Evolutionary conservation across 2,329 filamentous ascomycete genomes (phyloP).

Genomic region (Aspergillus caelatus): DNA sequence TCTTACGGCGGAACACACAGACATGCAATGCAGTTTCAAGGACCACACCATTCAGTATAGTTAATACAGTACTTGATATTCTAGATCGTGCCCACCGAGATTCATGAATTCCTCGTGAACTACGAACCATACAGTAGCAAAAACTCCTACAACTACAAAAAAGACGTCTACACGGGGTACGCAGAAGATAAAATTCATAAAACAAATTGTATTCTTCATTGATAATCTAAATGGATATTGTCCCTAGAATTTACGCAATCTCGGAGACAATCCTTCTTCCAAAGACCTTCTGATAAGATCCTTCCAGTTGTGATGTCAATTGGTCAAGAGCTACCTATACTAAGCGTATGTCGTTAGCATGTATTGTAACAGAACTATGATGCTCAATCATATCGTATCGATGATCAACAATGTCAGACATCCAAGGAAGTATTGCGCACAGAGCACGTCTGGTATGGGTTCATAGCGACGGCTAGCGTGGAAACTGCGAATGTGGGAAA

Average conservation of each 20-base stretch:
- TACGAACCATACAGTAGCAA: neutral
- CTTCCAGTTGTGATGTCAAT: neutral
- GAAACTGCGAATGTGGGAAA: slow-evolving; percentile 48
- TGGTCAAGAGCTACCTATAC: neutral
- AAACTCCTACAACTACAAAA: neutral
- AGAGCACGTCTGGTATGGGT: slow-evolving; percentile 39
- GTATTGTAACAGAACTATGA: neutral
- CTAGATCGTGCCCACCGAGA: too few relatives aligned
- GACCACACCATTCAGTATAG: neutral
- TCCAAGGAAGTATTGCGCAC: slow-evolving; percentile 44
- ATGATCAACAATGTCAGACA: slow-evolving; percentile 30
- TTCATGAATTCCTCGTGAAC: neutral
- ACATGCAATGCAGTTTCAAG: slow-evolving; percentile 13
- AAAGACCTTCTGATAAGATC: neutral
- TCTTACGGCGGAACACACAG: slow-evolving; percentile 16
- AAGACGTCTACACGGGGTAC: neutral
- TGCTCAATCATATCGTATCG: neutral
- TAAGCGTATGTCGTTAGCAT: neutral
- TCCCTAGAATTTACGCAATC: neutral
- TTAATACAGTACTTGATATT: too few relatives aligned
- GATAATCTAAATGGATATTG: neutral
- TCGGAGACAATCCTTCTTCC: neutral
- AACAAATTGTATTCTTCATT: neutral
- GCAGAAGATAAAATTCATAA: neutral
- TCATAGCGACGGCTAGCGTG: slow-evolving; percentile 42